These are phyloP conservation scores for Umbelopsis isabellina DNA, from an alignment of 192 early-diverging fungal species.

Conservation along the genomic window DNA sequence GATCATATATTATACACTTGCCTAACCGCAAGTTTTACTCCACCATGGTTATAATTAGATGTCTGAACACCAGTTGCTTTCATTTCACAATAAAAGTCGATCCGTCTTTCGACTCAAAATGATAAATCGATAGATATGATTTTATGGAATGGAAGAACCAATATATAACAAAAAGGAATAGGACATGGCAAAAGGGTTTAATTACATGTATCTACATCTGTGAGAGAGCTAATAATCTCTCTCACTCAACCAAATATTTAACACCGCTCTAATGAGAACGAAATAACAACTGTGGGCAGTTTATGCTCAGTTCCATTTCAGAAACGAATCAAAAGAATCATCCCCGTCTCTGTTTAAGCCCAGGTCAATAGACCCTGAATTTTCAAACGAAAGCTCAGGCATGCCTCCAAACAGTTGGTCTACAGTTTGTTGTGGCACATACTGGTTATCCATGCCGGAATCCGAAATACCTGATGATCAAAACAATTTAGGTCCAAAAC, in stretches of 20 bases:
- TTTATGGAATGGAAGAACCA: neutral
- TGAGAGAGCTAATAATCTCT: neutral
- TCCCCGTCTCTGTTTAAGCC: neutral
- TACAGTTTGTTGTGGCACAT: conserved; percentile 7
- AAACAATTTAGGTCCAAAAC: neutral
- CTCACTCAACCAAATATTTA: neutral
- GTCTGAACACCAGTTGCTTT: too few relatives aligned
- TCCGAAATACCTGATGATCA: neutral
- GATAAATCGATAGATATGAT: too few relatives aligned
- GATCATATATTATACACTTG: too few relatives aligned
- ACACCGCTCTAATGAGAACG: neutral
- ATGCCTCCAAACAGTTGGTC: conserved; percentile 12
- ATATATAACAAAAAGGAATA: conserved; percentile 1
- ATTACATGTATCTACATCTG: conserved; percentile 21
- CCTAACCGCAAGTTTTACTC: too few relatives aligned
- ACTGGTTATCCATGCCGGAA: conserved; percentile 13
- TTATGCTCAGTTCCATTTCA: conserved; percentile 10
- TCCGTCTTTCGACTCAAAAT: too few relatives aligned
- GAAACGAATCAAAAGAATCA: conserved; percentile 15
- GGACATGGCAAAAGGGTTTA: neutral
- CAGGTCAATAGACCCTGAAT: neutral
- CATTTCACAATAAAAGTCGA: too few relatives aligned
- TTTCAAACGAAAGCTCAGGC: neutral
- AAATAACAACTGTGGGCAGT: neutral
- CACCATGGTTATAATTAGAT: too few relatives aligned